Conservation (phyloP, 2,329 filamentous ascomycete species). For the Pseudogymnoascus destructans region DNA sequence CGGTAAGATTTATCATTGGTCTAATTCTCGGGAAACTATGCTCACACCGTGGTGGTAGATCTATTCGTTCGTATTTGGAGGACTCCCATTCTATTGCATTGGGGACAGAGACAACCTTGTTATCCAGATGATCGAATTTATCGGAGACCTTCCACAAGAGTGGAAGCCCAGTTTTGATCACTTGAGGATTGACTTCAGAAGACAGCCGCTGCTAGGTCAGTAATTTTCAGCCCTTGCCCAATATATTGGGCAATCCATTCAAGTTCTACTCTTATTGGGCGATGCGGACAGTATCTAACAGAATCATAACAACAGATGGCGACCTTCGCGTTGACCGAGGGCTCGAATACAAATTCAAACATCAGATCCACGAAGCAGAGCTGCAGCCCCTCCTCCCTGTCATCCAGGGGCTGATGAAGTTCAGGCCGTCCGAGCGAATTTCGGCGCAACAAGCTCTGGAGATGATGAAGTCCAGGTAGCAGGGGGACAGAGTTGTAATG, state of each 20-base stretch:
- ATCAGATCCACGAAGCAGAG: neutral
- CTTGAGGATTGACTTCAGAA: neutral
- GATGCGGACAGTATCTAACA: neutral
- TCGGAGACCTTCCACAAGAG: constrained; percentile 11
- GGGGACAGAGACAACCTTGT: constrained; percentile 7
- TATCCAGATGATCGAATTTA: constrained; percentile 12
- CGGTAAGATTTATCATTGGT: constrained; percentile 1
- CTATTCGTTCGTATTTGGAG: constrained; percentile 12
- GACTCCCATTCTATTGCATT: constrained; percentile 9
- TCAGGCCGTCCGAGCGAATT: constrained; percentile 1
- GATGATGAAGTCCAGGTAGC: neutral
- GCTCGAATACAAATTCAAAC: constrained; percentile 7
- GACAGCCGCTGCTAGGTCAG: neutral
- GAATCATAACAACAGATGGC: neutral
- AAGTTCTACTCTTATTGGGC: neutral
- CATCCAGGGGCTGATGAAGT: constrained; percentile 2
- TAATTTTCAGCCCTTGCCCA: neutral
- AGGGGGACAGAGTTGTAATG: neutral
- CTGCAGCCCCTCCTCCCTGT: constrained; percentile 5
- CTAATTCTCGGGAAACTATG: neutral
- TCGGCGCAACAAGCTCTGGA: neutral
- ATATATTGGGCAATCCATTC: neutral
- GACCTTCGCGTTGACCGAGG: neutral
- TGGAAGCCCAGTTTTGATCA: constrained; percentile 10
- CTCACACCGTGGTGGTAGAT: constrained; percentile 10